Base-by-base conservation (phyloP, 108 stramenopile species). In the Stephanodiscus triporus region DNA sequence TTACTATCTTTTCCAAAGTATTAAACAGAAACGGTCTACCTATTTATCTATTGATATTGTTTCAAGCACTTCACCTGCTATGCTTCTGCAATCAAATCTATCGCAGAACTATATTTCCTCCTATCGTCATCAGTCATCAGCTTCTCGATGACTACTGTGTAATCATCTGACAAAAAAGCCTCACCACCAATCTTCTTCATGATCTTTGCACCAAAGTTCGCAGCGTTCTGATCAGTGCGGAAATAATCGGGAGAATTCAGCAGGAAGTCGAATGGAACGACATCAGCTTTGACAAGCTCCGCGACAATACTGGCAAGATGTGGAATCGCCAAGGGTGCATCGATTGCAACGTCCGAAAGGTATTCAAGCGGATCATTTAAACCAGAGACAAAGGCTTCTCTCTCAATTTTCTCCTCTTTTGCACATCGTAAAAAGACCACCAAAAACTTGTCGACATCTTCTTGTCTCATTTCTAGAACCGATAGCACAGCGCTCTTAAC, bases 321-420 rank as follows among this genome's bases (percentile, higher is more conserved):
- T 17, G 63, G 79, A 9, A 71, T 68, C 2, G 94, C 94, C 37
- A 89, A 62, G 23, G 94, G 94, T 20, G 94, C 94, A 73, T 95
- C 94, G 36, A 92, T 88, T 57, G 85, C 85, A 67, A 95, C 80
- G 58, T 95, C 94, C 16, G 56, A 55, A 32, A 91, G 66, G 55
- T 87, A 91, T 63, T 95, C 91, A 76, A 95, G 77, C 40, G 91
- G 89, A 86, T 88, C 88, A 22, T 82, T 76, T 14, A 91, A 61
- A n/a, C 88, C 94, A 7, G 59, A 43, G 7, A 70, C 66, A 68
- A 91, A 49, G n/a, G 86, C 71, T 16, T 54, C 64, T 4, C 48
- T 34, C 45, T 63, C 71, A 43, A 88, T 73, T 77, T 88, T 88
- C 17, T 73, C 69, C 58, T 88, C 83, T 32, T 85, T 67, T 13